These are phyloP conservation scores for Aspergillus aculeatinus DNA, from an alignment of 2,329 filamentous ascomycete genomes.

Conservation along the genomic window DNA sequence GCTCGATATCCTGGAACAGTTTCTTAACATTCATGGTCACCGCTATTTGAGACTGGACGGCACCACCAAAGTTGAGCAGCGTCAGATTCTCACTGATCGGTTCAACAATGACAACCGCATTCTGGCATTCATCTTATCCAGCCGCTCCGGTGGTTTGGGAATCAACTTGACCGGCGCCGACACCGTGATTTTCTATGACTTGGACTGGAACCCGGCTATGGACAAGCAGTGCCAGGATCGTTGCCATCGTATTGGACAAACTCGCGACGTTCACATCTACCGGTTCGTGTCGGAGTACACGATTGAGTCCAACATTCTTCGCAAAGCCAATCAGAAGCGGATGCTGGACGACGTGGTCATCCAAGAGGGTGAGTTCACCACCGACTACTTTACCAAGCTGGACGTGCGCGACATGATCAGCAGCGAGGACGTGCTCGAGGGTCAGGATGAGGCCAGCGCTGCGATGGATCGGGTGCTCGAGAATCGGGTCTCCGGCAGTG, in stretches of 20 bases:
- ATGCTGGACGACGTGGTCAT: conserved; percentile 98
- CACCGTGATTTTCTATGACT: conserved; percentile 97
- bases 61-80: conserved; percentile 92
- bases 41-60: conserved; percentile 95
- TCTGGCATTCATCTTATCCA: conserved; percentile 91
- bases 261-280: conserved; percentile 96
- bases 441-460: conserved; percentile 70
- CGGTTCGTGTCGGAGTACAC: conserved; percentile 90
- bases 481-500: conserved; percentile 62
- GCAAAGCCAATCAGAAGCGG: conserved; percentile 95
- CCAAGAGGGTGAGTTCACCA: conserved; percentile 96
- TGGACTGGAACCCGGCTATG: conserved; percentile 99
- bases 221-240: conserved; percentile 98
- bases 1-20: conserved; percentile 93
- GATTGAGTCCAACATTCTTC: conserved; percentile 95
- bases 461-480: conserved; percentile 86
- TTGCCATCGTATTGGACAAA: conserved; percentile 95
- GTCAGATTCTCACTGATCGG: conserved; percentile 90
- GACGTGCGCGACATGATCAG: conserved; percentile 67
- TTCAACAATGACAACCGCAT: conserved; percentile 96
- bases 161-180: conserved; percentile 97
- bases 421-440: conserved; percentile 55
- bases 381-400: conserved; percentile 86
- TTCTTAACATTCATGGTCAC: conserved; percentile 95
- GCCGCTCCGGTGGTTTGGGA: conserved; percentile 86